Base-by-base conservation (phyloP, 208 protist species). In the Acanthamoeba royreba region DNA sequence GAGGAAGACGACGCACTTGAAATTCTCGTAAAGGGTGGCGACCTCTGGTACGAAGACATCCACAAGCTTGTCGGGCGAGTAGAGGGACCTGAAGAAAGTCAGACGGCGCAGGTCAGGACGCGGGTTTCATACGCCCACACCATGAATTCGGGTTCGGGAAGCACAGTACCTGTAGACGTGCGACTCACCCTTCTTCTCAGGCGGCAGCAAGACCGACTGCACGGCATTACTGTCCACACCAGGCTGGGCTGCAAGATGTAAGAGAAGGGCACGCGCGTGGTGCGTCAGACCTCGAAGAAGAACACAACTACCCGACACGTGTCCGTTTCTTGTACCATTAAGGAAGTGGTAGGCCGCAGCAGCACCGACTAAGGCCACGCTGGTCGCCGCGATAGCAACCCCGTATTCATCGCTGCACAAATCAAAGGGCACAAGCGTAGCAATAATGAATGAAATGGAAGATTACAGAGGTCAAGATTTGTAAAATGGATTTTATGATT, bases 11-110 rank as follows among this genome's bases (percentile, higher is more conserved):
- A 42, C 74, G 83, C 47, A 90, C 83, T 69, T 58, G 53, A 90
- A 90, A 52, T 66, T 66, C 49, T 90, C 83, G 38, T 90, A 90
- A 38, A 90, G 83, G 35, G 83, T 90, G 83, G 83, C 47, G 22
- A 69, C 49, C 46, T 86, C 77, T n/a, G 40, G 45, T 45, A 47
- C 40, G 43, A 47, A 55, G 22, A n/a, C 33, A 3, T 47, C 77
- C n/a, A 86, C 77, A 9, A 86, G 77, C 28, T 52, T 86, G 77
- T 86, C 77, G 8, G 77, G 77, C 63, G 63, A 74, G 11, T 42
- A 38, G 13, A 74, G 17, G 35, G 63, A 74, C 43, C 63, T 74
- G n/a, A 5, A 13, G 4, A 40, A 33, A 63, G 15, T 17, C 53
- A 55, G 13, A 55, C n/a, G n/a, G n/a, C n/a, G n/a, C n/a, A n/a